Percentiles rank a stretch among this genome's conserved stretches.
Evolutionary conservation across 2,329 filamentous ascomycete species (phyloP).

Genomic region (Aspergillus fumigatus): DNA sequence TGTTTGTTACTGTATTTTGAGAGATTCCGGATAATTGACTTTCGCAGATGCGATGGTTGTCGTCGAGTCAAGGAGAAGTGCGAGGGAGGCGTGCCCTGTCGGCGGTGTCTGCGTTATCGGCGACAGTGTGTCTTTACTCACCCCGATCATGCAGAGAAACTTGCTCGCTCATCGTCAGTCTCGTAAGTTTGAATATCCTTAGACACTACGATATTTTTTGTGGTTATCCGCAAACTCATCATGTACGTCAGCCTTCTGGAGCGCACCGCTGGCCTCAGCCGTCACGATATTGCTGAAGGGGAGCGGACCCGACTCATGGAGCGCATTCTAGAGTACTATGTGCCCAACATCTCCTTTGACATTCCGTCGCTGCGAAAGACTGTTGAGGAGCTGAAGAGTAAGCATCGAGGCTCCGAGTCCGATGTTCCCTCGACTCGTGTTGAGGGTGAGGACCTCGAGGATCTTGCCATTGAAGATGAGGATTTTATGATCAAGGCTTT

Average conservation of each 20-base stretch:
- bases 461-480: slow-evolving; percentile 40
- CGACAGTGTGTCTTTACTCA: slow-evolving; percentile 49
- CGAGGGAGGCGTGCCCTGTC: slow-evolving; percentile 52
- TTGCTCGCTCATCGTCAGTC: slow-evolving; percentile 26
- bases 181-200: slow-evolving; percentile 24
- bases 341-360: slow-evolving; percentile 43
- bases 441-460: slow-evolving; percentile 35
- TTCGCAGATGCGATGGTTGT: slow-evolving; percentile 50
- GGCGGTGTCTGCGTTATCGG: slow-evolving; percentile 49
- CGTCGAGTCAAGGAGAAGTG: slow-evolving; percentile 55
- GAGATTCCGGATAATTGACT: background rate
- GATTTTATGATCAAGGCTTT: slow-evolving; percentile 38
- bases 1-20: background rate
- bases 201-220: background rate
- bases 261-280: slow-evolving; percentile 26
- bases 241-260: slow-evolving; percentile 22
- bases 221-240: background rate
- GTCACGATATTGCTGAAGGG: slow-evolving; percentile 32
- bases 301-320: slow-evolving; percentile 43
- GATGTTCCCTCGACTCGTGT: slow-evolving; percentile 26
- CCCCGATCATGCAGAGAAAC: slow-evolving; percentile 31
- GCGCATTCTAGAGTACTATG: slow-evolving; percentile 45
- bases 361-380: slow-evolving; percentile 40
- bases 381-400: slow-evolving; percentile 41
- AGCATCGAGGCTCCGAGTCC: slow-evolving; percentile 30